These are phyloP conservation scores for Moricandia moricandioides DNA, from an alignment of 345 rosid species.

Conservation along the genomic window DNA sequence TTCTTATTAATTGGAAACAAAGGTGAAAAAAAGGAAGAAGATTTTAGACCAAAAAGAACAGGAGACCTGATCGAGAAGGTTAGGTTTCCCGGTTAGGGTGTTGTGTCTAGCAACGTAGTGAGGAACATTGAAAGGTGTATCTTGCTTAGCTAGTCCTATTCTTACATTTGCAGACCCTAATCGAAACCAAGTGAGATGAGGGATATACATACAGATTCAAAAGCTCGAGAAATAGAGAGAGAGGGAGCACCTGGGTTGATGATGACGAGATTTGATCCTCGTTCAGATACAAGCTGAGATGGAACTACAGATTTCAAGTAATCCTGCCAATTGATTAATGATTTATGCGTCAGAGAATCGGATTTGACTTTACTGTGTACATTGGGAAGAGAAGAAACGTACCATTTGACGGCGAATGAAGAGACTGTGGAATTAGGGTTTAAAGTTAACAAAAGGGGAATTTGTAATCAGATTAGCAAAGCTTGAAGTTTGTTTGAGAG, in stretches of 20 bases:
- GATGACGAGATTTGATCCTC: constrained; percentile 86
- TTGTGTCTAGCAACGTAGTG: constrained; percentile 81
- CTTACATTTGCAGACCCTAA: constrained; percentile 74
- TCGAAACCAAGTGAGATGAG: neutral
- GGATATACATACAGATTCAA: neutral
- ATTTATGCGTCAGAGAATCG: neutral
- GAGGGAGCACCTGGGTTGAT: constrained; percentile 61
- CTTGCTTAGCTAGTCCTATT: constrained; percentile 81
- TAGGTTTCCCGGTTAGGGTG: constrained; percentile 43
- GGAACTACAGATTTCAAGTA: constrained; percentile 90
- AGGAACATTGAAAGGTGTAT: constrained; percentile 62
- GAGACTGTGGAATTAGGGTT: constrained; percentile 5
- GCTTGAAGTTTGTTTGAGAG: no score
- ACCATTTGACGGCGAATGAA: constrained; percentile 14
- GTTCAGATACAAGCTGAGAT: constrained; percentile 76
- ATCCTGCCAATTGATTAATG: constrained; percentile 52
- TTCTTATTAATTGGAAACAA: neutral
- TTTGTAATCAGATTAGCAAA: no score
- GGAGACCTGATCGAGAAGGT: constrained; percentile 70
- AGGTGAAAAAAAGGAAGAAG: neutral
- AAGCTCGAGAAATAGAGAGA: neutral
- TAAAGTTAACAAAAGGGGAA: neutral
- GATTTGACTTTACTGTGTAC: neutral
- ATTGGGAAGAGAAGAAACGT: neutral
- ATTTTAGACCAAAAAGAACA: neutral